These are phyloP conservation scores for Serendipita sp. DNA, from an alignment of 768 basidiomycete species.

Conservation along the genomic window DNA sequence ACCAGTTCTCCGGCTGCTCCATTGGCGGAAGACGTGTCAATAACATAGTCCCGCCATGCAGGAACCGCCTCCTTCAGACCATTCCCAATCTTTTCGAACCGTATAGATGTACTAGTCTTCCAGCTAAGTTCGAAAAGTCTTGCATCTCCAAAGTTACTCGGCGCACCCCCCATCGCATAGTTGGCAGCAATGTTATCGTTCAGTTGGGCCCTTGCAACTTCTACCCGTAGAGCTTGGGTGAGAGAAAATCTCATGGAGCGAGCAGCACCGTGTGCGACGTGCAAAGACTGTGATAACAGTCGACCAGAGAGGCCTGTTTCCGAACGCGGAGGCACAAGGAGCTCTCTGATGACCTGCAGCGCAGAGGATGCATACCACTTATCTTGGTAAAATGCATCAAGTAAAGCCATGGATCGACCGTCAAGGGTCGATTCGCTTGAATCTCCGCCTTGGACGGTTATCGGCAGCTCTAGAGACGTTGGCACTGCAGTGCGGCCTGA, in stretches of 20 bases:
- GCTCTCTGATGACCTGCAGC: neutral
- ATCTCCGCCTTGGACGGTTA: too few species aligned
- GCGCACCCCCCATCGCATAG: conserved; percentile 3
- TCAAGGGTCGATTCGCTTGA: neutral
- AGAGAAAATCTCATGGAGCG: neutral
- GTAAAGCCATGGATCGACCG: neutral
- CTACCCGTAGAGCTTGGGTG: neutral
- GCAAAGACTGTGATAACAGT: neutral
- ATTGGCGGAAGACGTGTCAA: neutral
- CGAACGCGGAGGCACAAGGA: neutral
- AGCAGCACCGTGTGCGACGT: neutral
- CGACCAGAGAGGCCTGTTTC: neutral
- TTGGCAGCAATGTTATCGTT: neutral
- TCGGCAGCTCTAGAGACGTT: too few species aligned
- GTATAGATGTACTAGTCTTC: neutral
- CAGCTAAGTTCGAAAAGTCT: neutral
- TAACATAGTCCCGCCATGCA: neutral
- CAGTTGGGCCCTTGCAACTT: neutral
- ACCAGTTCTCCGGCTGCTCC: neutral
- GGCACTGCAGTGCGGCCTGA: too few species aligned
- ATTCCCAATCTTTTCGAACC: neutral
- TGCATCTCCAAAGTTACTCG: neutral
- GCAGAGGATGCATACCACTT: neutral
- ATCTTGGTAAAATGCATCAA: neutral
- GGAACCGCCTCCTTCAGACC: neutral